These are phyloP conservation scores for Orbilia brochopaga DNA, from an alignment of 2,329 filamentous ascomycete species.

Conservation along the genomic window DNA sequence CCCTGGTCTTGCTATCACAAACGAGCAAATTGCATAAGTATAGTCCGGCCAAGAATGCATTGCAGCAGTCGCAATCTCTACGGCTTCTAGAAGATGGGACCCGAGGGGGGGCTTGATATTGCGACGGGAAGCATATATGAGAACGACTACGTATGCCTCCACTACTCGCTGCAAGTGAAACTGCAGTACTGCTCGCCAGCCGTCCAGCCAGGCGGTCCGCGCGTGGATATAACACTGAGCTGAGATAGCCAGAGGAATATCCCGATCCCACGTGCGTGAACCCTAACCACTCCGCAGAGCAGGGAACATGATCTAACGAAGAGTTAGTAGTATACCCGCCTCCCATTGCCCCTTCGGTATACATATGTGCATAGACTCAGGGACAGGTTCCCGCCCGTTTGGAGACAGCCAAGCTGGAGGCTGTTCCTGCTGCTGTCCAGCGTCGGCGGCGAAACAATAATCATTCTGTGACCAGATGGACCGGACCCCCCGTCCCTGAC, in stretches of 20 bases:
- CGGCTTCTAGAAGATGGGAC: neutral
- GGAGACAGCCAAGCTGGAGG: neutral
- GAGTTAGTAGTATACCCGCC: neutral
- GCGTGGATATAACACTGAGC: neutral
- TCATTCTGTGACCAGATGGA: conserved; percentile 26
- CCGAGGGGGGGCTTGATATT: too few relatives aligned
- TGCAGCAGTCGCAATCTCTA: neutral
- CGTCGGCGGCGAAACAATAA: conserved; percentile 10
- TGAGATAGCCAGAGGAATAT: neutral
- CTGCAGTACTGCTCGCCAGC: too few relatives aligned
- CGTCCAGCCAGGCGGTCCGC: neutral
- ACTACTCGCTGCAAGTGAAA: neutral
- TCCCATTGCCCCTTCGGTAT: conserved; percentile 1
- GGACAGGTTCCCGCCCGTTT: neutral
- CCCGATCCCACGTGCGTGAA: neutral
- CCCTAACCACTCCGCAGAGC: neutral
- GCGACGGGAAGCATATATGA: neutral
- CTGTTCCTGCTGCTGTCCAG: neutral
- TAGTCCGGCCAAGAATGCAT: neutral
- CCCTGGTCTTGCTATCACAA: neutral
- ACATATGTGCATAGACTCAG: neutral
- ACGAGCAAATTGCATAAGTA: neutral
- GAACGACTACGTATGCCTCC: too few relatives aligned
- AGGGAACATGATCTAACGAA: conserved; percentile 5
- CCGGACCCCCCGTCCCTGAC: conserved; percentile 35